Evolutionary conservation across 148 eudicot genomes (phyloP), one percentile per base, ranked within the genome.

Genomic region (Salicornia ramosissima): DNA sequence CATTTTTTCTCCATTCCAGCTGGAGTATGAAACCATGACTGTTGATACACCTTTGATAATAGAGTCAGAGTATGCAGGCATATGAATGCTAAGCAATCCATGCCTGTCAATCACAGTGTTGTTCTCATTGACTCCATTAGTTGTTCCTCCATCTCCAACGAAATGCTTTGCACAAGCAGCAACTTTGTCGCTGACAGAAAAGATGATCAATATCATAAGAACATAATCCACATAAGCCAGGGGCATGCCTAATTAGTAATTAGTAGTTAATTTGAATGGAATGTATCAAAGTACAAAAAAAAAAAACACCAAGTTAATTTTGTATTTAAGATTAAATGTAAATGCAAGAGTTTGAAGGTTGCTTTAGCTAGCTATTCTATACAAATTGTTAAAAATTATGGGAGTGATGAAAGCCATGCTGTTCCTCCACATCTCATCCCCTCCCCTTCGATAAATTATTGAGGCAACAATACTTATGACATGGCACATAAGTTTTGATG

Each of bases 111-210:
- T 79, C 64, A 85, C 10, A 21, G 96, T 89, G 75, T 91, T 86
- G 73, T 79, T 73, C 77, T 89, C 97, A 59, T 91, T 84, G 30
- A 81, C 62, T 57, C 97, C 97, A 63, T 71, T 79, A 11, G 83
- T 84, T 63, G 97, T 91, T 57, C 96, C 97, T 58, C 97, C 97
- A 79, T 91, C 97, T 62, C 97, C 97, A 45, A 87, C 96, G 78
- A 85, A 90, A 77, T 90, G 92, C 81, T 90, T 90, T 56, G 92
- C 90, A 78, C 96, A 90, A 72, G 90, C 92, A 40, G 85, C 96
- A 68, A 90, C 96, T 75, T 90, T 87, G 65, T 83, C 83, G 85
- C 96, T 89, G 80, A 55, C 50, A 71, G 46, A 59, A 68, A 18
- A 43, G n/a, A 71, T 39, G 12, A 25, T 22, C n/a, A 46, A 61